Base-by-base conservation (phyloP, 148 eudicot genomes). In the Diospyros kaki region DNA sequence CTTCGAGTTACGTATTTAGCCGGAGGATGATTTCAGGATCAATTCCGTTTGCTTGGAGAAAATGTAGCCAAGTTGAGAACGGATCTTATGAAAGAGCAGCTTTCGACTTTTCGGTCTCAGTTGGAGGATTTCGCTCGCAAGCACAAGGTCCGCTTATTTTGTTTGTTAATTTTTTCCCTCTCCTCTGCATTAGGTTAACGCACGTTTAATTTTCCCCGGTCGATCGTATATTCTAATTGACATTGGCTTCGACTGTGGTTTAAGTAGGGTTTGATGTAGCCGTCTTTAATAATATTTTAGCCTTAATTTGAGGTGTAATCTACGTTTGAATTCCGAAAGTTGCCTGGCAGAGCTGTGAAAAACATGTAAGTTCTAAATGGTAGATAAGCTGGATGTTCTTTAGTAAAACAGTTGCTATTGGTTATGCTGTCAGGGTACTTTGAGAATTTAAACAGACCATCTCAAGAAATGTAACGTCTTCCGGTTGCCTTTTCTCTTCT, bases 71-170 rank as follows among this genome's bases (percentile, higher is more conserved):
- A 89, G 80, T 74, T 95, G 56, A 84, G 91, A 68, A 95, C 96
- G 6, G 98, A 91, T 89, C 89, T 93, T 62, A 90, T 95, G 99
- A 93, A 93, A 79, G 97, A 92, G 61, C 99, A 95, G 83, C 91
- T 95, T 9, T 73, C 91, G 4, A 95, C 98, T 46, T 95, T 95
- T 64, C 89, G 90, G 45, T 89, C 97, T 81, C 97, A 95, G 81
- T 81, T 95, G 61, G 98, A 95, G 81, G 99, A 95, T 63, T 95
- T 95, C 62, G 99, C 99, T 58, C 94, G 96, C 65, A 95, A 95
- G 73, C 98, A 95, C 80, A 95, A 95, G 99, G 99, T 94, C 43
- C 51, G 6, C 53, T 60, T 2, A 17, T 48, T 28, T 38, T 44
- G 1, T 4, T 41, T 13, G 6, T 42, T 28, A 14, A 6, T 10